These are phyloP conservation scores for Monosporascus sp. DNA, from an alignment of 2,329 filamentous ascomycete genomes.

Conservation along the genomic window DNA sequence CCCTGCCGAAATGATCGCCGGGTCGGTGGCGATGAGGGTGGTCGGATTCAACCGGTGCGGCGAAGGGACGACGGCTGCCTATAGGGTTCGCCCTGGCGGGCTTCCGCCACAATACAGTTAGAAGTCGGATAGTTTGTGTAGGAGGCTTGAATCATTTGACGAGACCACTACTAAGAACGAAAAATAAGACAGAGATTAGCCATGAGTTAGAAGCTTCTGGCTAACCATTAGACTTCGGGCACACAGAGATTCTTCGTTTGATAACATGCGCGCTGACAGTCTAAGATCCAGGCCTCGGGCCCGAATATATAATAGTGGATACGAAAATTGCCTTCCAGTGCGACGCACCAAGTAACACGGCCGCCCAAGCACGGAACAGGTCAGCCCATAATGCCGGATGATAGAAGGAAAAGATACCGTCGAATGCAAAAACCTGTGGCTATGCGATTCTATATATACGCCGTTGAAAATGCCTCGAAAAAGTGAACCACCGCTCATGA, in stretches of 20 bases:
- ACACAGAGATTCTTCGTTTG: too few relatives aligned
- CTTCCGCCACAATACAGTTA: constrained; percentile 24
- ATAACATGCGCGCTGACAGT: too few relatives aligned
- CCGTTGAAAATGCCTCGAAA: neutral
- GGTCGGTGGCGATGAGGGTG: constrained; percentile 21
- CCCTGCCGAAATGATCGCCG: constrained; percentile 25
- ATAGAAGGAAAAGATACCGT: too few relatives aligned
- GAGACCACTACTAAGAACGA: neutral
- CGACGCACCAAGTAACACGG: too few relatives aligned
- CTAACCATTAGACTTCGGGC: too few relatives aligned
- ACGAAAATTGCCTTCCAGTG: too few relatives aligned
- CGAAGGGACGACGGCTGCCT: constrained; percentile 2
- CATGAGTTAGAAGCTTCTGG: too few relatives aligned
- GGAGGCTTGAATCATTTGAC: constrained; percentile 9
- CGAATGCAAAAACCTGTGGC: neutral
- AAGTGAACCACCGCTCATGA: neutral
- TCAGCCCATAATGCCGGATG: too few relatives aligned
- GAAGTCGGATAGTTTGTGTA: constrained; percentile 29
- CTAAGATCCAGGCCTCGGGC: too few relatives aligned
- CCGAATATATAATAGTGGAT: too few relatives aligned
- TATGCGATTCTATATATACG: neutral
- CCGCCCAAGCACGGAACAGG: too few relatives aligned
- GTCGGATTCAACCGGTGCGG: constrained; percentile 10
- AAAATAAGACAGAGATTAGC: neutral
- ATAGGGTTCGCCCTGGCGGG: constrained; percentile 4